phyloP scores from a whole-genome alignment of 2,329 filamentous ascomycete species.

The Pseudocercospora vitis region DNA sequence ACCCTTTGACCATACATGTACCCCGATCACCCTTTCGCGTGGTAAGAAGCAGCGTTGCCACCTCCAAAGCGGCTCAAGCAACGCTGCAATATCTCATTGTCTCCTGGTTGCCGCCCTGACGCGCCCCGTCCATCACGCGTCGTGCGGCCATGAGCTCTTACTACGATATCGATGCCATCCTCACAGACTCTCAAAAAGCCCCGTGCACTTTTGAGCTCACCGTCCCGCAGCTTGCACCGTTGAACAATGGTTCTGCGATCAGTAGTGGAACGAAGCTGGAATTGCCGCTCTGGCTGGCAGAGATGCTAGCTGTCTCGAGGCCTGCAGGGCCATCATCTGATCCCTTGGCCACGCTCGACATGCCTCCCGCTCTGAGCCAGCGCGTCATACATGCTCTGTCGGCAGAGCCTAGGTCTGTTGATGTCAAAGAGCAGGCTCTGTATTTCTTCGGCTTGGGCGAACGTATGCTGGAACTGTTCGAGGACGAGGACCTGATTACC shows the following conservation, averaged over 20 bases:
- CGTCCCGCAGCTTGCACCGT: constrained; percentile 80
- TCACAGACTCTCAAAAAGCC: constrained; percentile 90
- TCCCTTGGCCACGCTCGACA: constrained; percentile 74
- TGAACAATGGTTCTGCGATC: constrained; percentile 71
- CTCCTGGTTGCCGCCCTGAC: not conserved
- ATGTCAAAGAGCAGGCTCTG: constrained; percentile 76
- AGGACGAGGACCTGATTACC: constrained; percentile 77
- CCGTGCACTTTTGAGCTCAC: constrained; percentile 93
- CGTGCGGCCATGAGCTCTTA: constrained; percentile 45
- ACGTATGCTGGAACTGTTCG: constrained; percentile 84
- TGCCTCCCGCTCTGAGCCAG: constrained; percentile 73
- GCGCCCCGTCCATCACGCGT: constrained; percentile 13
- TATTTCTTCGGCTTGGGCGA: constrained; percentile 87
- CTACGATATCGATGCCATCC: constrained; percentile 75
- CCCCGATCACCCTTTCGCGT: constrained; percentile 7
- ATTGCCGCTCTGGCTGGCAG: constrained; percentile 89
- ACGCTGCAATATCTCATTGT: not conserved
- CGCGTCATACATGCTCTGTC: constrained; percentile 86
- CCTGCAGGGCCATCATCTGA: constrained; percentile 43
- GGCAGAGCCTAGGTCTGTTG: constrained; percentile 82
- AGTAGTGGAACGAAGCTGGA: constrained; percentile 77
- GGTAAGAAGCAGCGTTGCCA: not conserved
- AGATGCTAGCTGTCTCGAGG: constrained; percentile 75
- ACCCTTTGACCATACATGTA: no score
- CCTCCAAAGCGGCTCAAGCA: not conserved